Evolutionary conservation across 495 filamentous ascomycete genomes (phyloP).

Genomic region (Lasiosphaeriaceae sp.): DNA sequence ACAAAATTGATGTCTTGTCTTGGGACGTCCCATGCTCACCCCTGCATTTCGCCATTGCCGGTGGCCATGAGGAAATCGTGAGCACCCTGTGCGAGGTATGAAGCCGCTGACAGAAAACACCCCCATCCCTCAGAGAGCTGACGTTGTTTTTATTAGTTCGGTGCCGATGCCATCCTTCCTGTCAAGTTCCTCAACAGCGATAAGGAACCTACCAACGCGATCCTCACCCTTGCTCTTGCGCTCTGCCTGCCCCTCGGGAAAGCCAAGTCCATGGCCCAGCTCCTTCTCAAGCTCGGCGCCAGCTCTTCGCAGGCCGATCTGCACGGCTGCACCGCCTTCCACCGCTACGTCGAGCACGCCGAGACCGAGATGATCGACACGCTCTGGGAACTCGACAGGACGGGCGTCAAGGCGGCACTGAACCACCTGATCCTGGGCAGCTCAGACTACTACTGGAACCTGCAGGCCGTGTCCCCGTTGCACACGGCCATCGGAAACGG

Average conservation of each 20-base stretch:
- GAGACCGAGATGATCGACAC: constrained; percentile 49
- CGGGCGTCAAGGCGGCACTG: constrained; percentile 57
- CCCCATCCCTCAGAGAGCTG: not conserved
- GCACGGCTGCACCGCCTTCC: constrained; percentile 54
- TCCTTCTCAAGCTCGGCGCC: constrained; percentile 65
- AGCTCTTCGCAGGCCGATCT: constrained; percentile 69
- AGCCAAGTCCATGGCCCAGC: constrained; percentile 54
- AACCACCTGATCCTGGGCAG: constrained; percentile 51
- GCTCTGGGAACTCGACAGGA: constrained; percentile 55
- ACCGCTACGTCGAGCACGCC: constrained; percentile 48
- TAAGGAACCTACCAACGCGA: constrained; percentile 48
- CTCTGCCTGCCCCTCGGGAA: constrained; percentile 55
- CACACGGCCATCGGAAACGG: constrained; percentile 29
- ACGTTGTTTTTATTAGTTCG: constrained; percentile 46
- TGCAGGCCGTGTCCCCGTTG: constrained; percentile 29
- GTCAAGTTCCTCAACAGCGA: constrained; percentile 54
- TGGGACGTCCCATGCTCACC: constrained; percentile 73
- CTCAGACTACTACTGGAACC: constrained; percentile 18
- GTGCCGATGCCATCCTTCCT: constrained; percentile 69
- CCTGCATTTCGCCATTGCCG: constrained; percentile 71
- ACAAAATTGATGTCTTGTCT: constrained; percentile 66
- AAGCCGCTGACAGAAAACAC: not conserved
- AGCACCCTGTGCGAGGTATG: constrained; percentile 57
- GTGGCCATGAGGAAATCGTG: constrained; percentile 63
- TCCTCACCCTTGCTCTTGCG: constrained; percentile 62